Evolutionary conservation across 2,329 filamentous ascomycete species (phyloP).

Genomic region (Cladorrhinum sp.): DNA sequence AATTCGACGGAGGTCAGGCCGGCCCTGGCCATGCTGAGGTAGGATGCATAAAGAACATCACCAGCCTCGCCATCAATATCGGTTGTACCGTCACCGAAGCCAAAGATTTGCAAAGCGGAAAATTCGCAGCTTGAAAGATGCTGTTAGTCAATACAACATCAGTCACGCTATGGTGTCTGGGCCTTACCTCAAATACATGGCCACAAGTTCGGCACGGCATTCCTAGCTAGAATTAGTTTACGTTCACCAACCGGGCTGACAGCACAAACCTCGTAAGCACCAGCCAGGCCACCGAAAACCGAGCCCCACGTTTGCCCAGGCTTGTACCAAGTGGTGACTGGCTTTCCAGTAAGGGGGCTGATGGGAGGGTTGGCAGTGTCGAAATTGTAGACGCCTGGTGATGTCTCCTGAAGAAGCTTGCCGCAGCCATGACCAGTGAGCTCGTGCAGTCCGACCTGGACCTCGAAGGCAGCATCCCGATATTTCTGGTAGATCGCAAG

Average conservation of each 20-base stretch:
- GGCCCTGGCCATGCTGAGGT: slow-evolving; percentile 92
- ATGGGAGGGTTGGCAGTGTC: slow-evolving; percentile 76
- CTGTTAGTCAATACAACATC: slow-evolving; percentile 7
- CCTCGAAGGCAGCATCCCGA: slow-evolving; percentile 85
- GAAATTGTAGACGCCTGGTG: slow-evolving; percentile 82
- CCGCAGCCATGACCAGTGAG: slow-evolving; percentile 82
- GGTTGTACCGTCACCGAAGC: slow-evolving; percentile 73
- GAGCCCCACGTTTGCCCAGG: slow-evolving; percentile 93
- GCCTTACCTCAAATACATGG: slow-evolving; percentile 66
- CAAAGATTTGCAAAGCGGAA: slow-evolving; percentile 83
- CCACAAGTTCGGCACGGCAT: slow-evolving; percentile 89
- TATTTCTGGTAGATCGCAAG: slow-evolving; percentile 76
- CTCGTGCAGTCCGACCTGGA: slow-evolving; percentile 93
- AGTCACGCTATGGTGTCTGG: no score
- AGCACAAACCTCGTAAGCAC: slow-evolving; percentile 65
- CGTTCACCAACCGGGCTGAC: neutral
- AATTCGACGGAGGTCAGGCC: slow-evolving; percentile 85
- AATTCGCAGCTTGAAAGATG: slow-evolving; percentile 68
- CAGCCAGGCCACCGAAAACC: slow-evolving; percentile 83
- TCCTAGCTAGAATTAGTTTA: slow-evolving; percentile 44
- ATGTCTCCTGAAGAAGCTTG: slow-evolving; percentile 87
- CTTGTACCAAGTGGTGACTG: slow-evolving; percentile 85
- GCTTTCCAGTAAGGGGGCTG: slow-evolving; percentile 74
- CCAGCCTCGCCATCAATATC: slow-evolving; percentile 76
- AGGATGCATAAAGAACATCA: slow-evolving; percentile 82